A percentile compares a stretch with the other conserved stretches of the same genome.
These are phyloP conservation scores for Tetrahymena thermophila DNA, from an alignment of 73 alveolate species.

Conservation along the genomic window DNA sequence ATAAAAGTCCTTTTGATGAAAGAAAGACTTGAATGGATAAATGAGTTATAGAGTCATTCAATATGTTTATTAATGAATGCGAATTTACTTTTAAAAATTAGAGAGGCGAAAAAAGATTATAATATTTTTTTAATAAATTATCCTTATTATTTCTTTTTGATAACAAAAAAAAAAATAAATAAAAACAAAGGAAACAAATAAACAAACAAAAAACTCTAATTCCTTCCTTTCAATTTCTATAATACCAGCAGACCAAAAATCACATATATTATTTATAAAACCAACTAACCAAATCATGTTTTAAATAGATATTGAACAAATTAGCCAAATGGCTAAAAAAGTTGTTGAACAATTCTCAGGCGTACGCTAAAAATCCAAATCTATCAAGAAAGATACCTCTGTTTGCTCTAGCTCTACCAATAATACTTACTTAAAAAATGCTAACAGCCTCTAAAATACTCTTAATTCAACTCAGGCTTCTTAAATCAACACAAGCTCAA, in stretches of 20 bases:
- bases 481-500: not conserved
- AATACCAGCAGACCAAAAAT: not conserved
- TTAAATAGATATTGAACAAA: not conserved
- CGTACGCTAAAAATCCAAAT: not conserved
- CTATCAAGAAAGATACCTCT: not conserved
- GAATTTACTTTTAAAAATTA: not conserved
- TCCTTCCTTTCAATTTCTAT: slow-evolving; percentile 1
- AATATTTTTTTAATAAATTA: not conserved
- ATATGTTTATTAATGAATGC: not conserved
- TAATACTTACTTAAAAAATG: not conserved
- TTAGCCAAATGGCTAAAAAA: not conserved
- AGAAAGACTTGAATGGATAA: not conserved
- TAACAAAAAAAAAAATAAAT: not conserved
- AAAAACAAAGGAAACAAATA: not conserved
- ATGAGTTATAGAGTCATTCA: too few species aligned
- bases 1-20: not conserved
- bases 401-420: not conserved
- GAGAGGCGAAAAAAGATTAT: not conserved
- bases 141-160: not conserved
- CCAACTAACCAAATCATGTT: not conserved
- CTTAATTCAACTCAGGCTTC: not conserved
- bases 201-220: not conserved
- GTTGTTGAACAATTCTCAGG: not conserved
- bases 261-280: not conserved
- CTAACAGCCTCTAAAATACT: not conserved